Evolutionary conservation across 148 eudicot species (phyloP).

Genomic region (Rhododendron vialii): DNA sequence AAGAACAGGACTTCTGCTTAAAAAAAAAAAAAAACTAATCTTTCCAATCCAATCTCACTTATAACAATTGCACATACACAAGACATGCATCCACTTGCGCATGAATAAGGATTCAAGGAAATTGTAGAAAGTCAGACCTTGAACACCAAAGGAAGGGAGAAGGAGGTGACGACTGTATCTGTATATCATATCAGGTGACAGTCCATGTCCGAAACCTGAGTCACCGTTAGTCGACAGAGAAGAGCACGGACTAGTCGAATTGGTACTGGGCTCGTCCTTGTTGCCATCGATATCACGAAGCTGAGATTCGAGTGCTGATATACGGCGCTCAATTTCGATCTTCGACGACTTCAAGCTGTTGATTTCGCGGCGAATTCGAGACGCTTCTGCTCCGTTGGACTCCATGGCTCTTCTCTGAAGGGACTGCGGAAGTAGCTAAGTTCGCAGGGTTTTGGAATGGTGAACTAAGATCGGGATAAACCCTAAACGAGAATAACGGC

Average conservation of each 20-base stretch:
- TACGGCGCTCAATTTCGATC: slow-evolving; percentile 51
- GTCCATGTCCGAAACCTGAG: slow-evolving; percentile 24
- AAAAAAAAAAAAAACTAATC: background rate
- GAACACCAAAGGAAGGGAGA: slow-evolving; percentile 85
- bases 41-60: background rate
- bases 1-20: background rate
- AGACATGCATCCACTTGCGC: background rate
- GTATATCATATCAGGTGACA: slow-evolving; percentile 66
- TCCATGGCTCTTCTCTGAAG: slow-evolving; percentile 27
- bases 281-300: slow-evolving; percentile 31
- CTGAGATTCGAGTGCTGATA: slow-evolving; percentile 62
- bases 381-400: slow-evolving; percentile 26
- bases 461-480: background rate
- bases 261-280: background rate
- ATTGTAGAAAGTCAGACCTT: slow-evolving; percentile 36
- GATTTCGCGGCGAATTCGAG: slow-evolving; percentile 38
- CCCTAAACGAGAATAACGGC: background rate
- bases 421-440: background rate
- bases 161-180: slow-evolving; percentile 91
- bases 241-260: slow-evolving; percentile 12
- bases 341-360: slow-evolving; percentile 44
- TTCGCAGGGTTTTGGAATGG: background rate
- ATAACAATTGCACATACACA: background rate
- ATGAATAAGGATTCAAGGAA: background rate
- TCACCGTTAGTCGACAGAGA: slow-evolving; percentile 22